Evolutionary conservation across 495 filamentous ascomycete genomes (phyloP), one percentile per base, ranked within the genome.

Genomic region (Podospora didyma): DNA sequence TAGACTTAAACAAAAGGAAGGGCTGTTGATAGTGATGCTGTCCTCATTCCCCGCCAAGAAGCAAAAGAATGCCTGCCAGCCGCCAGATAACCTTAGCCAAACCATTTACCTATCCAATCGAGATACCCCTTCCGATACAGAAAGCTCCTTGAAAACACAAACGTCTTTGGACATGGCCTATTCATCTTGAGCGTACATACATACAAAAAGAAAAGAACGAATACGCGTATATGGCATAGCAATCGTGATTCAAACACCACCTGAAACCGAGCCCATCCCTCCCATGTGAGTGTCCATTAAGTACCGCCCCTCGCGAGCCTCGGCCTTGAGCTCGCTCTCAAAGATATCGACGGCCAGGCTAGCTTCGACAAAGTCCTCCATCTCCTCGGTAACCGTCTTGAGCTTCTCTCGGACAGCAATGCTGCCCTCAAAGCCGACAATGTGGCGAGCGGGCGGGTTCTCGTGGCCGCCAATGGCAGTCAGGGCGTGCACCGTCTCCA

Each of bases 331-430:
- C 60, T 80, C 75, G 56, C 74, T 77, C 28, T 81, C 72, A 53
- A 81, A 84, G 62, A 92, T 88, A 69, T 94, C 92, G 35, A 92
- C 90, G 1, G 87, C 87, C 59, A 87, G 80, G 58, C 91, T 96
- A 21, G 89, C 87, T 61, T 94, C 89, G 28, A 96, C 86, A 73
- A 97, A 97, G 55, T 97, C 94, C 69, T 97, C 94, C 39, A 97
- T 65, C 72, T 97, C 94, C 67, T 97, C 92, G 51, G 90, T 95
- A 2, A 96, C 88, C 20, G 91, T 97, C 78, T 95, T 96, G 51
- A 98, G 73, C 73, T 96, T 97, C 76, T 97, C 94, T 62, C 95
- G 96, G 19, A 98, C 92, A 26, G 85, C 87, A 5, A 86, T 82
- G 31, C 92, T 87, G 10, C 90, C 92, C 68, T 97, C 94, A 62